Conservation (phyloP, 129 eudicot genomes). For the Saposhnikovia divaricata region DNA sequence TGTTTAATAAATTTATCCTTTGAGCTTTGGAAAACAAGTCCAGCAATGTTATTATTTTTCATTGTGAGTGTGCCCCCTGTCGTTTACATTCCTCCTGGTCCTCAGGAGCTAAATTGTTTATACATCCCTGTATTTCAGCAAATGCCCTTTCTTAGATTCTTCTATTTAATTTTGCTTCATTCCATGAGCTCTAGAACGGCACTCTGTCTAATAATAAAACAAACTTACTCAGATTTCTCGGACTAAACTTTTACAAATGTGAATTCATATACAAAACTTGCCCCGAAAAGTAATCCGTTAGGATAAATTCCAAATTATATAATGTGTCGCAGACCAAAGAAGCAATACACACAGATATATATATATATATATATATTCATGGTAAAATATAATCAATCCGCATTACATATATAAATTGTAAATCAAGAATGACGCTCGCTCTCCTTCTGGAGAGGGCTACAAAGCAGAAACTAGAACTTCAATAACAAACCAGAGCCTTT, state of each 20-base stretch:
- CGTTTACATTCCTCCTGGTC: not conserved
- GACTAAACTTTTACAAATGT: no score
- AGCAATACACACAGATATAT: not conserved
- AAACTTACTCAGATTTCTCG: not conserved
- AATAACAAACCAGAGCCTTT: conserved; percentile 2
- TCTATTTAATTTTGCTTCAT: not conserved
- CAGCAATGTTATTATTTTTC: not conserved
- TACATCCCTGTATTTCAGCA: not conserved
- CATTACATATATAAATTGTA: conserved; percentile 6
- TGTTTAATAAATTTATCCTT: not conserved
- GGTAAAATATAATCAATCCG: conserved; percentile 6
- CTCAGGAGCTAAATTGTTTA: not conserved
- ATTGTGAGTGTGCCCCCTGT: not conserved
- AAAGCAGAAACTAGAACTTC: conserved; percentile 18
- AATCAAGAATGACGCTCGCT: conserved; percentile 45
- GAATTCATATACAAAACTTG: no score
- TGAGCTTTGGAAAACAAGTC: not conserved
- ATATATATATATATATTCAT: no score
- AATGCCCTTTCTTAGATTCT: not conserved
- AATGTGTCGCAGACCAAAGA: not conserved
- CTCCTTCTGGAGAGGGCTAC: conserved; percentile 85
- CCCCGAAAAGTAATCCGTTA: no score
- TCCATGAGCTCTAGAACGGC: not conserved
- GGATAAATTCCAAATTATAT: no score
- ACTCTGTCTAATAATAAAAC: not conserved